Conservation (phyloP, 176 grass and related monocot genomes). For the Olyra latifolia region DNA sequence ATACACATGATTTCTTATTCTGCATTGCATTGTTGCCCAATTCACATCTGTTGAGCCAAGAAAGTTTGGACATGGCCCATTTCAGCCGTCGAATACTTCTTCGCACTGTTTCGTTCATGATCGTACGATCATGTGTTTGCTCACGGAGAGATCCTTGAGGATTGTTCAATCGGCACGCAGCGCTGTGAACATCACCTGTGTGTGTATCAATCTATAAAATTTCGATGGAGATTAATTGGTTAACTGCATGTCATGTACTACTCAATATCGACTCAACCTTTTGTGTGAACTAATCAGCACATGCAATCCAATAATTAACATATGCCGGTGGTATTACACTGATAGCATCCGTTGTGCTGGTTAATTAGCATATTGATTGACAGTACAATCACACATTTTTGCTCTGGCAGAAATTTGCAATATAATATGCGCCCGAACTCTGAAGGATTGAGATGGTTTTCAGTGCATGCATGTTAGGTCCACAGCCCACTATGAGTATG, state of each 20-base stretch:
- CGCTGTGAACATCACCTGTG: no score
- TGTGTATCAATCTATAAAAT: neutral
- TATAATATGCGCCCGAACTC: neutral
- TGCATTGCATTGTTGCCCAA: neutral
- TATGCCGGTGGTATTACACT: neutral
- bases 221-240: neutral
- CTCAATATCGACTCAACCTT: no score
- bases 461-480: conserved; percentile 1
- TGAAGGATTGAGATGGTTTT: neutral
- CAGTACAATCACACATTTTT: no score
- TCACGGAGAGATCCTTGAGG: neutral
- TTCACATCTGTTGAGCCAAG: neutral
- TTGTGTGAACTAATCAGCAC: no score
- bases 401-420: neutral
- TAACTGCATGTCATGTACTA: neutral
- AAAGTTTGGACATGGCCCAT: neutral
- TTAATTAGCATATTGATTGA: no score
- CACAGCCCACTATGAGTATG: neutral
- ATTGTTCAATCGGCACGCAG: neutral
- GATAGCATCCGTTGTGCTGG: no score
- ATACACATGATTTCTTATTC: neutral
- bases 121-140: neutral
- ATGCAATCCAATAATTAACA: no score
- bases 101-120: neutral
- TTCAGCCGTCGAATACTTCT: neutral